Conservation (phyloP, 2,329 filamentous ascomycete species). For the Hypoxylon sp. region DNA sequence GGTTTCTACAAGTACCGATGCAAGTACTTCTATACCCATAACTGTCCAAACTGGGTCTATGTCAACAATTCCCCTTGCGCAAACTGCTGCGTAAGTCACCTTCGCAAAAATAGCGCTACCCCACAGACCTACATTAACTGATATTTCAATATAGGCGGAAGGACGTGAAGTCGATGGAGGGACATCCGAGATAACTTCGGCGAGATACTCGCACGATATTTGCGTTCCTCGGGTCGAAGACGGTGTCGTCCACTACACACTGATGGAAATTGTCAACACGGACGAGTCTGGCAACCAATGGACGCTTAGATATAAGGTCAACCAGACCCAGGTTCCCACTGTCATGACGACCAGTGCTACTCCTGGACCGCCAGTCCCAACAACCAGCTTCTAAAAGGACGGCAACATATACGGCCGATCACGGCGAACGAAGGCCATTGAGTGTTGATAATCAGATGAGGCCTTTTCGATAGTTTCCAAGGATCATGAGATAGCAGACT, state of each 20-base stretch:
- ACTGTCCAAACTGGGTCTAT: constrained; percentile 70
- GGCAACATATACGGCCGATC: constrained; percentile 6
- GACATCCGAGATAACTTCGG: constrained; percentile 48
- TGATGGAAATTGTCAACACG: constrained; percentile 63
- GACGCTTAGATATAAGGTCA: constrained; percentile 57
- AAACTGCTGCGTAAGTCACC: constrained; percentile 63
- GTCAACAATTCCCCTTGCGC: constrained; percentile 66
- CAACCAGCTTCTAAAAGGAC: constrained; percentile 39
- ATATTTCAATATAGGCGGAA: constrained; percentile 59
- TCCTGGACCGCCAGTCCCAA: constrained; percentile 45
- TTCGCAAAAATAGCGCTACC: not conserved
- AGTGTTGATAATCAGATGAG: constrained; percentile 19
- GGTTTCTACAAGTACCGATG: constrained; percentile 69
- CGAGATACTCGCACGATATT: constrained; percentile 59
- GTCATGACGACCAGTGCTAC: constrained; percentile 50
- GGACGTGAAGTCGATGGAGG: constrained; percentile 63
- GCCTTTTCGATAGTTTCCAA: constrained; percentile 17
- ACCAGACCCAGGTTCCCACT: constrained; percentile 45
- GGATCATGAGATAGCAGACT: constrained; percentile 24
- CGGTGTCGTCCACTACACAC: constrained; percentile 63
- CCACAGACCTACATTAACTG: constrained; percentile 29
- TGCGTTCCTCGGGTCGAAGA: constrained; percentile 63
- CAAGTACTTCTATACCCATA: constrained; percentile 68
- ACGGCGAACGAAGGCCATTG: constrained; percentile 15
- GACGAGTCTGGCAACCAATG: constrained; percentile 58